Conservation (phyloP, 208 protist species). For the Acanthamoeba quina region DNA sequence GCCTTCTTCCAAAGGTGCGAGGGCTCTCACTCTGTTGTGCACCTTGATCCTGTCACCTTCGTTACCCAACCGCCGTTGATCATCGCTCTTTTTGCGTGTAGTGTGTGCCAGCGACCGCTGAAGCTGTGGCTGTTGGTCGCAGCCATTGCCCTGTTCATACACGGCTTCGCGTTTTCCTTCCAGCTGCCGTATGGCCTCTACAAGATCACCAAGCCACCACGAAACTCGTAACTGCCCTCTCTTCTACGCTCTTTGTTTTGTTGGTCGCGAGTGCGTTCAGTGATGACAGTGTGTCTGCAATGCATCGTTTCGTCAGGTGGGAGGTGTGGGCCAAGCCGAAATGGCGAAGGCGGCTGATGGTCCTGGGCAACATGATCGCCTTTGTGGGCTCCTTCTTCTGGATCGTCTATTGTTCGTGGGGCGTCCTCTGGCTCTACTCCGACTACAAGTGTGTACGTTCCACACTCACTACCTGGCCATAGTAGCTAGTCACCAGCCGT, state of each 20-base stretch:
- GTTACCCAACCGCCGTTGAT: neutral
- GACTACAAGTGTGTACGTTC: slow-evolving; percentile 32
- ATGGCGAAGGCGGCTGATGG: slow-evolving; percentile 31
- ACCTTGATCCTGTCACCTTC: too few species aligned
- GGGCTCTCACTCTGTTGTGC: neutral
- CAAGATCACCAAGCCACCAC: neutral
- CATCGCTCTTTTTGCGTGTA: neutral
- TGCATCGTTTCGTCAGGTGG: neutral
- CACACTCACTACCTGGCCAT: neutral
- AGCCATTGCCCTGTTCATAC: neutral
- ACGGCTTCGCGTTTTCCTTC: neutral
- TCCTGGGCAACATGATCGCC: slow-evolving; percentile 13
- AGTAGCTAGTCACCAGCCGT: neutral
- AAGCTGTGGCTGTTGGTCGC: slow-evolving; percentile 40
- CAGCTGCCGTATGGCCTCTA: slow-evolving; percentile 27
- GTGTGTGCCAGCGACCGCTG: slow-evolving; percentile 34
- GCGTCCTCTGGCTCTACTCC: slow-evolving; percentile 26
- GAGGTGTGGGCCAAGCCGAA: neutral
- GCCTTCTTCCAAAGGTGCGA: slow-evolving; percentile 24
- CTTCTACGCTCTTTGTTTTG: neutral
- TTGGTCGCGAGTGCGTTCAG: neutral
- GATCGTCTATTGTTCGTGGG: slow-evolving; percentile 44
- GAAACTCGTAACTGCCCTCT: neutral
- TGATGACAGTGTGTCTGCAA: neutral
- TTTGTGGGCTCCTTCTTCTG: slow-evolving; percentile 29